Base-by-base conservation (phyloP, 2,329 filamentous ascomycete species). In the Alternaria burnsii region DNA sequence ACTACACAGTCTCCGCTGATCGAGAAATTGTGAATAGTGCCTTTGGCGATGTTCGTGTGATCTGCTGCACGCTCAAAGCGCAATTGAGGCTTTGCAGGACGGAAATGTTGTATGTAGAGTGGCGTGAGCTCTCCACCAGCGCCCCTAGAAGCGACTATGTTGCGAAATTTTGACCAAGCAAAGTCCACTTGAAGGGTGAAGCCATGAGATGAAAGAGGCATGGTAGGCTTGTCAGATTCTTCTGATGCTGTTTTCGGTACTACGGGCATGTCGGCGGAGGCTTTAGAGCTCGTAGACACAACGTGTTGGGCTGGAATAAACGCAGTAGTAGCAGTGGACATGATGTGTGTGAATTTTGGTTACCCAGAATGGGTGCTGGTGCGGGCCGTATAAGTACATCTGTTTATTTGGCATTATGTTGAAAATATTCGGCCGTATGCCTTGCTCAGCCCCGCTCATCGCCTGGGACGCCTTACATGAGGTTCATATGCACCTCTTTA, bases 51-150 rank as follows among this genome's bases (percentile, higher is more conserved):
- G 16, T 24, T 48, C 0, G 50, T 42, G 4, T 58, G 55, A 28
- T 52, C 51, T n/a, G 34, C 8, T 16, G 52, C 61, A 18, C 59
- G 47, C 9, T 66, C 55, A n/a, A 66, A 62, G 24, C 61, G 62
- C 5, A 71, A 44, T 28, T 71, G 65, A 2, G 68, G 68, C 24
- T 71, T 68, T 30, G 58, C 55, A 16, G 63, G 58, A 26, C 63
- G 65, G 42, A 68, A 70, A 40, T 67, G 62, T 46, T 70, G 67
- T 26, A 62, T 59, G 58, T 71, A 71, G 16, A 69, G 34, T 14
- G 65, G 62, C 2, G 54, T 59, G 14, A 66, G 57, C 3, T 52
- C 44, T 36, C 43, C 42, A 10, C 55, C 43, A 47, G 53, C 48
- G 11, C 59, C 61, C 34, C 63, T 66, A 22, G 63, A 58, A 53